Percentiles rank a stretch among this genome's conserved stretches.
phyloP scores from a whole-genome alignment of 1,284 basidiomycete genomes.

The Irpex sp. region DNA sequence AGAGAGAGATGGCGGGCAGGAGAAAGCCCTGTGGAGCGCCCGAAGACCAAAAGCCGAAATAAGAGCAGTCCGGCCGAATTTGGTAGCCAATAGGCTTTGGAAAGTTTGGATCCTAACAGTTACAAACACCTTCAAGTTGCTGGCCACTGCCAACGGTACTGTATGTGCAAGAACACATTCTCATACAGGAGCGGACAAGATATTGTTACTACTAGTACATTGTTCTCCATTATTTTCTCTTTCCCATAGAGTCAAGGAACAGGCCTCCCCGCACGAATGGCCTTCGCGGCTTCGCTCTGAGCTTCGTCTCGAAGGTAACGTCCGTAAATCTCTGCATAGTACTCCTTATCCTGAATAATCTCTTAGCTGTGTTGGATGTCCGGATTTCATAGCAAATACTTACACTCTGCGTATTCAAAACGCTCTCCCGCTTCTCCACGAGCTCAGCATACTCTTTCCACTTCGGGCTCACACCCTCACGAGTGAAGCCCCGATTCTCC shows the following conservation, averaged over 20 bases:
- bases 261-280: slow-evolving; percentile 43
- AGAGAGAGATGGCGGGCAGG: not conserved
- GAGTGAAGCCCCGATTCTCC: slow-evolving; percentile 47
- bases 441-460: slow-evolving; percentile 46
- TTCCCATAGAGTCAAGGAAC: slow-evolving; percentile 35
- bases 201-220: too few species aligned
- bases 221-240: too few species aligned
- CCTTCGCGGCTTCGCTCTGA: slow-evolving; percentile 59
- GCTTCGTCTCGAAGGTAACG: slow-evolving; percentile 56
- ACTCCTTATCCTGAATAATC: slow-evolving; percentile 38
- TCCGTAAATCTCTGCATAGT: slow-evolving; percentile 48
- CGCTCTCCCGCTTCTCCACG: slow-evolving; percentile 43
- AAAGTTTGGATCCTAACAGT: not conserved
- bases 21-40: not conserved
- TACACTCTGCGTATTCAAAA: slow-evolving; percentile 49
- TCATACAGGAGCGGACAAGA: too few species aligned
- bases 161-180: not conserved
- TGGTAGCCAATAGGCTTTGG: not conserved
- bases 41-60: not conserved
- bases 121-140: not conserved
- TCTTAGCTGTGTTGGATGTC: not conserved
- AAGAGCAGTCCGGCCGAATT: not conserved
- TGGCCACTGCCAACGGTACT: not conserved
- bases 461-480: slow-evolving; percentile 37
- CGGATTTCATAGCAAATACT: slow-evolving; percentile 19